phyloP scores from a whole-genome alignment of 139 green algal species.

The Coelastrella sp. region DNA sequence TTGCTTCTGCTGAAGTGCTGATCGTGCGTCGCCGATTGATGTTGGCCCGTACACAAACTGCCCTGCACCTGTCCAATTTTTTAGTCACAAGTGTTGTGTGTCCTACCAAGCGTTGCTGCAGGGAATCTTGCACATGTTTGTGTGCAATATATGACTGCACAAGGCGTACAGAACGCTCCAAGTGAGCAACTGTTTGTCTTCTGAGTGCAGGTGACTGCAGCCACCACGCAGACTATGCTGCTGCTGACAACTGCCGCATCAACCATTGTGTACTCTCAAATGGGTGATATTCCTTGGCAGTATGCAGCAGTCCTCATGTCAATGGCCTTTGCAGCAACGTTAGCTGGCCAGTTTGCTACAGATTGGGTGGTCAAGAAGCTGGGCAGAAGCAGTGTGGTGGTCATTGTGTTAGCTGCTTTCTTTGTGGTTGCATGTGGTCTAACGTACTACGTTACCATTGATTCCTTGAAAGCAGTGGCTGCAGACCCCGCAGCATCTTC shows the following conservation, averaged over 20 bases:
- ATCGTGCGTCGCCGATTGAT: too few species aligned
- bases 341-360: conserved; percentile 54
- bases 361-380: background rate
- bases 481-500: background rate
- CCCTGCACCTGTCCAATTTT: background rate
- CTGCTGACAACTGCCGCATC: conserved; percentile 69
- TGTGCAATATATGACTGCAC: too few species aligned
- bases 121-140: too few species aligned
- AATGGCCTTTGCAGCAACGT: conserved; percentile 57
- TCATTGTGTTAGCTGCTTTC: conserved; percentile 37
- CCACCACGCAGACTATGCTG: conserved; percentile 61
- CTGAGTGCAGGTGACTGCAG: conserved; percentile 51
- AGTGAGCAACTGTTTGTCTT: background rate
- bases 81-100: too few species aligned
- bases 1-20: background rate
- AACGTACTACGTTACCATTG: background rate
- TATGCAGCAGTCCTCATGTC: conserved; percentile 54
- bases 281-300: conserved; percentile 58
- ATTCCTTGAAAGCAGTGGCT: background rate
- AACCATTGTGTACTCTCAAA: conserved; percentile 64
- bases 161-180: too few species aligned
- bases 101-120: too few species aligned
- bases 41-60: background rate
- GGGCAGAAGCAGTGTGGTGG: conserved; percentile 21
- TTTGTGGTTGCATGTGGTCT: conserved; percentile 36